Base-by-base conservation (phyloP, 2,329 filamentous ascomycete species). In the Fusarium duplospermum region DNA sequence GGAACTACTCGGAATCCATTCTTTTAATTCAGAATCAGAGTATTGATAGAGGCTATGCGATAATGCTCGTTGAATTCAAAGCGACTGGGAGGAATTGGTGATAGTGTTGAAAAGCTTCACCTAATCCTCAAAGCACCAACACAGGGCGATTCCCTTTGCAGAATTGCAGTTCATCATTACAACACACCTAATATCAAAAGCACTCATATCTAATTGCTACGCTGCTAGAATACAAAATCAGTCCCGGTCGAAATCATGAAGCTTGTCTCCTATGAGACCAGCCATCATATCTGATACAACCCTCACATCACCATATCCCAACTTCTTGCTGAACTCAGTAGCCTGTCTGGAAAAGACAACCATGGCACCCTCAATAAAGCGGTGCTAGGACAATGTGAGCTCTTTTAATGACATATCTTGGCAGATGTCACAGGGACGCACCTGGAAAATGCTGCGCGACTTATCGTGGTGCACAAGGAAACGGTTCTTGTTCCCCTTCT, bases 1-100 rank as follows among this genome's bases (percentile, higher is more conserved):
- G n/a, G 29, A 36, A 40, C 33, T 47, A 10, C 6, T 11, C 58
- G 62, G 62, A 76, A 64, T 66, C 42, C 14, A 47, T 47, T 47
- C 22, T 47, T 24, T 24, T 4, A 5, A 47, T 2, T 10, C 1
- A 10, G 9, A 14, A 16, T 24, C 13, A 20, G 38, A 20, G 7
- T 47, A 9, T 16, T 16, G 20, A 24, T 16, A 8, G 42, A 7
- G 11, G 10, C 38, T 45, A 22, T 16, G 14, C 11, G 4, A 24
- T 47, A 47, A 3, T 16, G 14, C 11, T 24, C 2, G 13, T 16
- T 24, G 4, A 5, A 8, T 24, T 24, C 14, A 47, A 6, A 14
- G 22, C 14, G 20, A 24, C 16, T 24, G 8, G 42, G 16, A 24
- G 22, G 42, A 2, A 2, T 47, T 47, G 42, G 14, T 6, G 14